These are phyloP conservation scores for Microsporum ferrugineum DNA, from an alignment of 2,329 filamentous ascomycete species.

Conservation along the genomic window DNA sequence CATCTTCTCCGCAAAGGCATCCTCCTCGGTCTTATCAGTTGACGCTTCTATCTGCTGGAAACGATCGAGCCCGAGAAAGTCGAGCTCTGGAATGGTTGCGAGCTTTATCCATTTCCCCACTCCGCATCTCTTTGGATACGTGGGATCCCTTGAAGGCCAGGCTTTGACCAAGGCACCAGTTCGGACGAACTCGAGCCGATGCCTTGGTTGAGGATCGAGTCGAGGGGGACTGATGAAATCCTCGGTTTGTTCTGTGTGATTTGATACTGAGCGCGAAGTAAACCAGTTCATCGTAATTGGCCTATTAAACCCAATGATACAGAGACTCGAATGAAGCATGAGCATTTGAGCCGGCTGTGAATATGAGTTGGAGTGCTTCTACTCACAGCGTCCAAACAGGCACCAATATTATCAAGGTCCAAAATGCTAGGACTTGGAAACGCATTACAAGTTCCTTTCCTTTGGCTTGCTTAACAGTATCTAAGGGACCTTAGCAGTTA, in stretches of 20 bases:
- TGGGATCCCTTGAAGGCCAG: neutral
- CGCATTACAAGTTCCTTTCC: neutral
- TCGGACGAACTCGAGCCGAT: neutral
- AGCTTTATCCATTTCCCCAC: neutral
- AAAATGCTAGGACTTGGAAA: neutral
- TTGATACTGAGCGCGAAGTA: neutral
- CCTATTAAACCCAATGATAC: neutral
- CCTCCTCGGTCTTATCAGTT: neutral
- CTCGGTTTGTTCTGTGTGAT: neutral
- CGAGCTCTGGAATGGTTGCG: neutral
- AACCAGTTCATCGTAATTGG: neutral
- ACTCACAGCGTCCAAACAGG: neutral
- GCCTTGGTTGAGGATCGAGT: neutral
- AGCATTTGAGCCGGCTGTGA: neutral
- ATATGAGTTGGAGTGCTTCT: neutral
- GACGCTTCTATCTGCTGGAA: neutral
- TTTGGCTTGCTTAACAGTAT: neutral
- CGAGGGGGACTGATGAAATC: neutral
- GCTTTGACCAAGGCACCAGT: neutral
- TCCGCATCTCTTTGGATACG: neutral
- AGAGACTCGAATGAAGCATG: neutral
- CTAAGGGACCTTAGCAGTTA: neutral
- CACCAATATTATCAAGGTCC: neutral
- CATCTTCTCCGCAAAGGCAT: neutral
- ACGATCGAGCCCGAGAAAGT: neutral